Conservation (phyloP, 2,329 filamentous ascomycete genomes). For the Ophiocordyceps australis region DNA sequence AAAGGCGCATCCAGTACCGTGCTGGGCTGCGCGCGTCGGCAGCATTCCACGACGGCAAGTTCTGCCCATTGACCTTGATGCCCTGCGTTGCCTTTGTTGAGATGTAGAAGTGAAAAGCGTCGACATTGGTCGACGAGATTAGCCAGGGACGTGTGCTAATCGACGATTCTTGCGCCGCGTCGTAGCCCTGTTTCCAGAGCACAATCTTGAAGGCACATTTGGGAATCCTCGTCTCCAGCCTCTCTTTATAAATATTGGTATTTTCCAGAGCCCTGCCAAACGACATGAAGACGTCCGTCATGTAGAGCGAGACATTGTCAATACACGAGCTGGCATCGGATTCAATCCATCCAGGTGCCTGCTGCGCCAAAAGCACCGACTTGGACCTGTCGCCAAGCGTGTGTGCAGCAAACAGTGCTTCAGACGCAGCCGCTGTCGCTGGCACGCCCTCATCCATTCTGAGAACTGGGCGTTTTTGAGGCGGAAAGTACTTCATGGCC, state of each 20-base stretch:
- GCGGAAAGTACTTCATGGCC: slow-evolving; percentile 40
- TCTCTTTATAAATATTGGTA: slow-evolving; percentile 45
- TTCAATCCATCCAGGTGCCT: slow-evolving; percentile 44
- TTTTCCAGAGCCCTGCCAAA: slow-evolving; percentile 62
- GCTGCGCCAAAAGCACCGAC: slow-evolving; percentile 17
- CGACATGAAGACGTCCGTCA: slow-evolving; percentile 49
- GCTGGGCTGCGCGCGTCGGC: slow-evolving; percentile 37
- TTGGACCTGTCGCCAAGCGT: slow-evolving; percentile 17
- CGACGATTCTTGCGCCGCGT: slow-evolving; percentile 34
- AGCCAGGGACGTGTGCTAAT: slow-evolving; percentile 30
- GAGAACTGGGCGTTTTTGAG: slow-evolving; percentile 11
- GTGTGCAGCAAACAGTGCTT: slow-evolving; percentile 12
- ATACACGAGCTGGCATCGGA: slow-evolving; percentile 49
- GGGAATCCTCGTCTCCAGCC: slow-evolving; percentile 52
- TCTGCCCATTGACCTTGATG: slow-evolving; percentile 59
- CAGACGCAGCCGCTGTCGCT: slow-evolving; percentile 10
- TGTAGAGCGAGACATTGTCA: slow-evolving; percentile 39
- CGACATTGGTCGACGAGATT: slow-evolving; percentile 18
- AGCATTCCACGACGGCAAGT: slow-evolving; percentile 36
- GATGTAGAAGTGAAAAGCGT: slow-evolving; percentile 52
- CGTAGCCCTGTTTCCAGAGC: slow-evolving; percentile 52
- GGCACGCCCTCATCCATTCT: slow-evolving; percentile 7
- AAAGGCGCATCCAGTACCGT: slow-evolving; percentile 46
- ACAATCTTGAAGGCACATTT: slow-evolving; percentile 67
- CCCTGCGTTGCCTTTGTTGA: slow-evolving; percentile 63